Conservation (phyloP, 257 asterid species). For the Paraleonurus japonicus region DNA sequence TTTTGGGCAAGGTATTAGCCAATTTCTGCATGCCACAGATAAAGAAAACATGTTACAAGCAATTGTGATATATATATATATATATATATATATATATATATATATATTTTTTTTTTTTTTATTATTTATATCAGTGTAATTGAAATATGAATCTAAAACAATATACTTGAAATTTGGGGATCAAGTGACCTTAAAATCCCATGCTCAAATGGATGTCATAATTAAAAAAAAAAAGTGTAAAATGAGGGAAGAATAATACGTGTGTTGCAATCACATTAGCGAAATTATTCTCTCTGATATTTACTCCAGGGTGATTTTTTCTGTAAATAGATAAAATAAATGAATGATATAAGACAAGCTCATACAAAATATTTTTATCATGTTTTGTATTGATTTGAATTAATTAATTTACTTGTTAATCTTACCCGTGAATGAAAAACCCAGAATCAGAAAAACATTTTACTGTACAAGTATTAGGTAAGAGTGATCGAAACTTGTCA, state of each 20-base stretch:
- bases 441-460: constrained; percentile 48
- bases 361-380: too few species aligned
- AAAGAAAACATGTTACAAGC: neutral
- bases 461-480: constrained; percentile 18
- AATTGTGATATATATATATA: neutral
- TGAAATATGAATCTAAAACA: neutral
- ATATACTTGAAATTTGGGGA: neutral
- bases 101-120: too few species aligned
- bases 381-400: too few species aligned
- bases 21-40: constrained; percentile 15
- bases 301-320: neutral
- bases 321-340: neutral
- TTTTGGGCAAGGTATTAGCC: constrained; percentile 16
- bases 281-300: neutral
- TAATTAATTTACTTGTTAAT: neutral
- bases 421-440: constrained; percentile 40
- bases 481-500: constrained; percentile 31
- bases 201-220: too few species aligned
- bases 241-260: neutral
- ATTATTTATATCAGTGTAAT: too few species aligned
- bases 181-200: neutral
- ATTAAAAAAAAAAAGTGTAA: too few species aligned
- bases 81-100: neutral
- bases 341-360: neutral
- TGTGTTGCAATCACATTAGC: neutral